phyloP scores from a whole-genome alignment of 1,284 basidiomycete genomes.

The Sporisorium exsertum region DNA sequence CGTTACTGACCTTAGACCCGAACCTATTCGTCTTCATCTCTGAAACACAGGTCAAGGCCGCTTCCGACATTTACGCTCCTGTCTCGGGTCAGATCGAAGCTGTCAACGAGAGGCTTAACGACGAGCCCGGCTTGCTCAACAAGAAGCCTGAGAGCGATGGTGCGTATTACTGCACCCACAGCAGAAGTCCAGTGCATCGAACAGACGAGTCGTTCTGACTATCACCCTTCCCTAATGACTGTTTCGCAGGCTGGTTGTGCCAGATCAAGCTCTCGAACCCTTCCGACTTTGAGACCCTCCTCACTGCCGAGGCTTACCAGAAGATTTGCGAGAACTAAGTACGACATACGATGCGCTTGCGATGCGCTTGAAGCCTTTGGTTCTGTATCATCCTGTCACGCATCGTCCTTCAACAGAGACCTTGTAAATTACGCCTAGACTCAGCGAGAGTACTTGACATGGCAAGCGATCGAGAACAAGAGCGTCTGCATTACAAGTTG shows the following conservation, averaged over 20 bases:
- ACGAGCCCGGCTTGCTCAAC: conserved; percentile 85
- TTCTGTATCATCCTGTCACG: conserved; percentile 1
- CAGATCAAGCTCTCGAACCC: conserved; percentile 87
- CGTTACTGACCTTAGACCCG: conserved; percentile 6
- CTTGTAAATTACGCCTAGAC: not conserved
- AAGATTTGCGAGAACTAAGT: conserved; percentile 53
- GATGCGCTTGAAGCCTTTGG: not conserved
- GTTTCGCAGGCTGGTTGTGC: conserved; percentile 86
- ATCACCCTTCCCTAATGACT: not conserved
- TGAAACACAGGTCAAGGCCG: conserved; percentile 79
- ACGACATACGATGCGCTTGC: not conserved
- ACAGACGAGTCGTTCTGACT: not conserved
- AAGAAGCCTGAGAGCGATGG: conserved; percentile 87
- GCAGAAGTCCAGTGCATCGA: too few species aligned
- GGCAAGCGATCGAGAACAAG: not conserved
- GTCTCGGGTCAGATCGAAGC: conserved; percentile 84
- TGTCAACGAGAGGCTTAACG: conserved; percentile 81
- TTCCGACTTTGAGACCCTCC: conserved; percentile 79
- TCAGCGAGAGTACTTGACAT: not conserved
- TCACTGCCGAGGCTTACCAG: conserved; percentile 84
- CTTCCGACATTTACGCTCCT: conserved; percentile 96
- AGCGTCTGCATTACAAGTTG: not conserved
- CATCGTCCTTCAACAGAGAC: conserved; percentile 35
- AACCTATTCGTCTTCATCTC: not conserved
- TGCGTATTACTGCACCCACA: conserved; percentile 70